Conservation (phyloP, 345 rosid genomes). For the Pistacia integerrima region DNA sequence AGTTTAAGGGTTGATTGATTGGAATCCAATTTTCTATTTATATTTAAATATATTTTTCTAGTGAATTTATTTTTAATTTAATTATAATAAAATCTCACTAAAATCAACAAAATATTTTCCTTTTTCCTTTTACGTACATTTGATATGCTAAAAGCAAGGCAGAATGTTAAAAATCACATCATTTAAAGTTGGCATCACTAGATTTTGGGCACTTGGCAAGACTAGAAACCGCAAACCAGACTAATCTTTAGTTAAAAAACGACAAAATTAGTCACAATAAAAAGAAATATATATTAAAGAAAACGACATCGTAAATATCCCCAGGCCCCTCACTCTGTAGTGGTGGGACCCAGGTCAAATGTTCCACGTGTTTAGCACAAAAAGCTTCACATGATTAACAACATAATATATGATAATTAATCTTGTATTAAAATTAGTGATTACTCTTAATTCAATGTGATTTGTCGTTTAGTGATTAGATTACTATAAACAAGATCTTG, state of each 20-base stretch:
- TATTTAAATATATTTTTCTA: no score
- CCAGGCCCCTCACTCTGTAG: background rate
- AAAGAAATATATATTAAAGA: background rate
- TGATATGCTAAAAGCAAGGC: no score
- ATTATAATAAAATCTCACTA: no score
- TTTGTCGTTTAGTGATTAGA: slow-evolving; percentile 14
- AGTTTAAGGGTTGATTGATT: no score
- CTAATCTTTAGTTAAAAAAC: background rate
- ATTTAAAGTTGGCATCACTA: no score
- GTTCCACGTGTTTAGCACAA: background rate
- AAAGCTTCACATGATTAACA: background rate
- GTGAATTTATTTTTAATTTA: no score
- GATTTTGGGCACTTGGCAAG: slow-evolving; percentile 2
- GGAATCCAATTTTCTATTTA: no score
- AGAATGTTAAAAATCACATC: no score
- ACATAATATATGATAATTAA: background rate
- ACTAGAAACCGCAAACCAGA: background rate
- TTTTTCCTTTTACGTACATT: no score
- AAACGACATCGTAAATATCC: background rate
- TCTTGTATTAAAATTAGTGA: background rate
- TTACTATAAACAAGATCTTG: background rate
- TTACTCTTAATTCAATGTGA: slow-evolving; percentile 14
- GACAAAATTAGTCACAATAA: background rate
- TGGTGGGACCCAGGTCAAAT: background rate
- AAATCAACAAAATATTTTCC: no score